Base-by-base conservation (phyloP, 2,329 filamentous ascomycete species). In the Pseudofabraea citricarpa region DNA sequence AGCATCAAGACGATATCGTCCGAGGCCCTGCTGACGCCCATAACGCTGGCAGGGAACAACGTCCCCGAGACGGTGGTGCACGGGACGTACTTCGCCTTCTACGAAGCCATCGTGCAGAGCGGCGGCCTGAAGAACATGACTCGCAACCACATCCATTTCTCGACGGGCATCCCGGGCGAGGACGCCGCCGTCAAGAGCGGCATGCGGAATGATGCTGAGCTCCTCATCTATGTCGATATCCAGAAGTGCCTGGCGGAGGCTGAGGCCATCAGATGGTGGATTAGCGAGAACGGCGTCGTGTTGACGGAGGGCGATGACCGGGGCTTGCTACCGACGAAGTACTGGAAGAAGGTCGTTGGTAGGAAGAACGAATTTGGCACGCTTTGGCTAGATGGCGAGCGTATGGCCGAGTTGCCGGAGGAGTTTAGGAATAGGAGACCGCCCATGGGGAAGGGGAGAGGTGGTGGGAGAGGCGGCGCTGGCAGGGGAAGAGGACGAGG, bases 71-170 rank as follows among this genome's bases (percentile, higher is more conserved):
- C 74, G 0, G 87, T 90, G 3, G 79, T 97, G 3, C 90, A 97
- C 66, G 91, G 93, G 27, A 96, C 91, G 0, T 95, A 90, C 60
- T 87, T 90, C 55, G 77, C 78, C 12, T 85, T 85, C 16, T 96
- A 90, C 85, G 69, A 75, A 1, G 58, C 72, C 9, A 97, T 98
- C 48, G 64, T 90, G 9, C 72, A 73, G n/a, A 73, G 77, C 0
- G 90, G 90, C 4, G 90, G 91, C 0, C 67, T 98, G 46, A 81
- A 79, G 54, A 76, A 75, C 46, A 97, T 97, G 93, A 73, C 72
- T 0, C 69, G 93, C 42, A 94, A 86, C 50, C 91, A 97, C 59
- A 84, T 97, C 21, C 93, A 98, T 66, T 95, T 93, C 61, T 87
- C 87, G 2, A 79, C 81, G 5, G 89, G 87, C 0, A 68, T 90